These are phyloP conservation scores for Ampelomyces quisqualis DNA, from an alignment of 2,329 filamentous ascomycete species.

Conservation along the genomic window DNA sequence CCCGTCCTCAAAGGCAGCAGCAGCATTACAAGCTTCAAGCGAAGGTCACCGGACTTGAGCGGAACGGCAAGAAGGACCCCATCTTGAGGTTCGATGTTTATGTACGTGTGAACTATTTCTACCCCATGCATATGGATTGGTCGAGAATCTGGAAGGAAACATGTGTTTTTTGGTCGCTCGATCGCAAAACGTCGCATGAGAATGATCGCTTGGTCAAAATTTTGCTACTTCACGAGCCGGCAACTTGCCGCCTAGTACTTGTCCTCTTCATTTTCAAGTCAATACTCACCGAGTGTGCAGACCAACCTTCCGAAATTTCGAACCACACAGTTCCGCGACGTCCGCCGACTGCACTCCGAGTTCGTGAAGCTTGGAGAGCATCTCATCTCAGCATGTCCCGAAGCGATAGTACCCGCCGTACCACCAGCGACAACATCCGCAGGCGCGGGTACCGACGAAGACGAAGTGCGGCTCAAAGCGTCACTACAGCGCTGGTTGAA, in stretches of 20 bases:
- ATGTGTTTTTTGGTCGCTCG: no score
- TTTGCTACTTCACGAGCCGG: no score
- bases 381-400: slow-evolving; percentile 94
- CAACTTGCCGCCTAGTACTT: neutral
- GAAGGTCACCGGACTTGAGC: slow-evolving; percentile 90
- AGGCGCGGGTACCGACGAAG: slow-evolving; percentile 92
- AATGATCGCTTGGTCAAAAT: no score
- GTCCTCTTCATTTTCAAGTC: neutral
- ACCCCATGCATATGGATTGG: no score
- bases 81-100: slow-evolving; percentile 95
- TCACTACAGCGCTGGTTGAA: slow-evolving; percentile 94
- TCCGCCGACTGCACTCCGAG: slow-evolving; percentile 91
- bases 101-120: no score
- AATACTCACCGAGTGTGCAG: slow-evolving; percentile 53
- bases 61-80: slow-evolving; percentile 92
- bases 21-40: slow-evolving; percentile 84
- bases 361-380: slow-evolving; percentile 96
- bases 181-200: no score
- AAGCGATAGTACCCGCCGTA: slow-evolving; percentile 89
- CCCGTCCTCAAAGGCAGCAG: slow-evolving; percentile 50
- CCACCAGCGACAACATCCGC: slow-evolving; percentile 93
- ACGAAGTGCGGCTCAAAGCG: slow-evolving; percentile 84
- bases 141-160: no score
- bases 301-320: slow-evolving; percentile 98
- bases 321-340: slow-evolving; percentile 97